These are phyloP conservation scores for Daedalea quercina DNA, from an alignment of 768 basidiomycete species.

Conservation along the genomic window DNA sequence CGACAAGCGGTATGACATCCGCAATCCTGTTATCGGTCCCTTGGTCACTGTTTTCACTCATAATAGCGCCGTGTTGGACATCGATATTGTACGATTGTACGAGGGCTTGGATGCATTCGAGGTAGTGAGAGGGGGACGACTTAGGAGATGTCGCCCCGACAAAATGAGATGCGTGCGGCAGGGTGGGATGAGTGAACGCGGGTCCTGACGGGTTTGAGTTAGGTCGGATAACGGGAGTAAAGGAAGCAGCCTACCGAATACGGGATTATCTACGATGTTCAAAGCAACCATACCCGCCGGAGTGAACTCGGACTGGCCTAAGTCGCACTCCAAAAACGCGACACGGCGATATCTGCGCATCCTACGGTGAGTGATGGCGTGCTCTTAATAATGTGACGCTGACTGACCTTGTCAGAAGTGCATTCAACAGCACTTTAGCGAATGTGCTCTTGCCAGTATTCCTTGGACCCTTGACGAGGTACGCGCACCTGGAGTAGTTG, in stretches of 20 bases:
- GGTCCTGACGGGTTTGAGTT: conserved; percentile 47
- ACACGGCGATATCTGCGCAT: conserved; percentile 62
- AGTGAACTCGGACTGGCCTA: conserved; percentile 92
- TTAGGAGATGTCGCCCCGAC: conserved; percentile 76
- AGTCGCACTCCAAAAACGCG: conserved; percentile 87
- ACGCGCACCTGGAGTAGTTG: conserved; percentile 27
- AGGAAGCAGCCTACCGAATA: conserved; percentile 51
- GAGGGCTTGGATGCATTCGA: conserved; percentile 59
- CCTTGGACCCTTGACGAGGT: conserved; percentile 79
- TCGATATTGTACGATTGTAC: conserved; percentile 65
- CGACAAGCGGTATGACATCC: conserved; percentile 71
- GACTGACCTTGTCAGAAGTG: conserved; percentile 50
- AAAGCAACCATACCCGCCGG: conserved; percentile 82
- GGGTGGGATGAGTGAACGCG: conserved; percentile 75
- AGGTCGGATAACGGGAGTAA: neutral
- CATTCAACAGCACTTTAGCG: conserved; percentile 66
- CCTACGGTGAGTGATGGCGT: neutral
- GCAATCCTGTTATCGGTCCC: conserved; percentile 33
- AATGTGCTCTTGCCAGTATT: conserved; percentile 90
- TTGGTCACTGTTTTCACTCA: conserved; percentile 21
- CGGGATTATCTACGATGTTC: conserved; percentile 55
- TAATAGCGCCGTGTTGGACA: conserved; percentile 41
- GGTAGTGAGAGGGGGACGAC: conserved; percentile 69
- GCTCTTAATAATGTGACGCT: neutral
- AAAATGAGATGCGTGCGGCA: conserved; percentile 73